Base-by-base conservation (phyloP, 345 rosid genomes). In the Lumnitzera racemosa region DNA sequence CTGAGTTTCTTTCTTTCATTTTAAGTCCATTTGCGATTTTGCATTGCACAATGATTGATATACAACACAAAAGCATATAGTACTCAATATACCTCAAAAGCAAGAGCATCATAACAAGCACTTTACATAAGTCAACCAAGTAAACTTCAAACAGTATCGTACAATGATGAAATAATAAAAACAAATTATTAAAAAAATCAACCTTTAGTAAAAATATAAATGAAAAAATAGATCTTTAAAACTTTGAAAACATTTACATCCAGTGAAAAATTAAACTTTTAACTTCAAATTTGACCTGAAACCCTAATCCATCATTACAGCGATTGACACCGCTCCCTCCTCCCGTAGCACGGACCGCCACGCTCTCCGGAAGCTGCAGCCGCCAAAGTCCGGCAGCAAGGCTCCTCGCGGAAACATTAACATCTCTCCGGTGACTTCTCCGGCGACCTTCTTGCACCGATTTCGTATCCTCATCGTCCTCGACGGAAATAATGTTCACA, bases 381-480 rank as follows among this genome's bases (percentile, higher is more conserved):
- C 96, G 59, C 99, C 99, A 94, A 17, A 94, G 67, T 2, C 85
- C 96, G 4, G 96, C 91, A 5, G 90, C 96, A 15, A 94, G 85
- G 80, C 83, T 94, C 84, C 99, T 80, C 55, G 87, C 91, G 46
- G 99, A 94, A 3, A 83, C 84, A 0, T 65, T 64, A 3, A 57
- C 59, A 0, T 68, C 70, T 4, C 58, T 57, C 58, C 67, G 65
- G 57, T 70, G 67, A 53, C 72, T 67, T 61, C 75, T 76, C 62
- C 81, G 68, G 1, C 80, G 72, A 15, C 71, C 76, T 49, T 50
- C 72, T 36, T 55, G 58, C 46, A 58, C 64, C 51, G 67, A 61
- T 50, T 67, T 50, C 43, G 66, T 77, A 43, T 68, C 81, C 27
- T 67, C 84, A 3, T 59, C 81, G 58, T 72, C 77, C 23, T 77